Conservation (phyloP, 2,329 filamentous ascomycete genomes). For the Pseudodiploospora longispora region DNA sequence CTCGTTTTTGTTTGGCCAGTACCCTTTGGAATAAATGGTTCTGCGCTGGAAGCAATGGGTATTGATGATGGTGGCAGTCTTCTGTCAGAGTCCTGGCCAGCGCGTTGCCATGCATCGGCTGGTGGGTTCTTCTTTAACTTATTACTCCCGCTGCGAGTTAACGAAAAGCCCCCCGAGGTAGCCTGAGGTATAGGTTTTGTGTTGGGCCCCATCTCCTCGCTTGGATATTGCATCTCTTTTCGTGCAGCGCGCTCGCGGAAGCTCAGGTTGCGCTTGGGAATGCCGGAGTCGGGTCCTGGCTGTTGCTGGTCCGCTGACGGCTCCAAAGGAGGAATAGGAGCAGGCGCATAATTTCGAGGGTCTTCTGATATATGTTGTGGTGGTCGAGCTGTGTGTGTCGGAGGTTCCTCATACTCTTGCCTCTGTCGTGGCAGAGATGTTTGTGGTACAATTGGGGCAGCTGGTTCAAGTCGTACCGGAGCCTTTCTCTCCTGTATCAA, state of each 20-base stretch:
- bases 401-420: conserved; percentile 7
- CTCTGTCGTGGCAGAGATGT: conserved; percentile 6
- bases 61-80: conserved; percentile 11
- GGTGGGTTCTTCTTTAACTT: conserved; percentile 52
- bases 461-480: conserved; percentile 1
- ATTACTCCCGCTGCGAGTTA: conserved; percentile 45
- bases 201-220: conserved; percentile 17
- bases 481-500: conserved; percentile 1
- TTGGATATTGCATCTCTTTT: conserved; percentile 31
- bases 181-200: conserved; percentile 20
- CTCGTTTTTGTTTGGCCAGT: conserved; percentile 6
- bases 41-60: not conserved
- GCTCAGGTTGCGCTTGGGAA: conserved; percentile 49
- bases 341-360: conserved; percentile 11
- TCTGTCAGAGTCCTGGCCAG: conserved; percentile 35
- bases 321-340: conserved; percentile 9
- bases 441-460: conserved; percentile 1
- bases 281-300: conserved; percentile 19
- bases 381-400: conserved; percentile 15
- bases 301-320: conserved; percentile 7
- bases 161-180: conserved; percentile 26
- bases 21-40: not conserved
- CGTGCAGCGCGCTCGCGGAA: conserved; percentile 50
- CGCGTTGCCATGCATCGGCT: conserved; percentile 38
- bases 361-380: conserved; percentile 14